Evolutionary conservation across 768 basidiomycete species (phyloP).

Genomic region (Grammothele lineata): DNA sequence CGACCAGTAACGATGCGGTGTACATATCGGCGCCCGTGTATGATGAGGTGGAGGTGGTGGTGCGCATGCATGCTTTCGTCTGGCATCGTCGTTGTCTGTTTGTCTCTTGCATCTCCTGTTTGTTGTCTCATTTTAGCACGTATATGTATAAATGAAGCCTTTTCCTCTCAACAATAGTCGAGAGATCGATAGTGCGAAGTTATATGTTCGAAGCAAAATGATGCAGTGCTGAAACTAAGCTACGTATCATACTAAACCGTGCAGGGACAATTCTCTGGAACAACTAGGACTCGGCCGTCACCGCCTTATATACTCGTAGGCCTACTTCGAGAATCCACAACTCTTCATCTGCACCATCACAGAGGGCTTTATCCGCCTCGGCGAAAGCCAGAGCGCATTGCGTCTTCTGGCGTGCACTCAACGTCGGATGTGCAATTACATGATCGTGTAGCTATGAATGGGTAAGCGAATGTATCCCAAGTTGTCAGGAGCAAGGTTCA

Average conservation of each 20-base stretch:
- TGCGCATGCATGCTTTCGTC: constrained; percentile 12
- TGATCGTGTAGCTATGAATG: constrained; percentile 79
- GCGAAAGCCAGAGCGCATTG: constrained; percentile 80
- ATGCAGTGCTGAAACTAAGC: no score
- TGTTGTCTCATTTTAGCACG: constrained; percentile 12
- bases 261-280: background rate
- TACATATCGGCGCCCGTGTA: constrained; percentile 10
- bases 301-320: constrained; percentile 67
- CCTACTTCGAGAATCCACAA: constrained; percentile 90
- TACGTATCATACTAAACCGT: background rate
- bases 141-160: constrained; percentile 13
- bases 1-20: constrained; percentile 1
- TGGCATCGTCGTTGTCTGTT: constrained; percentile 12
- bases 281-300: constrained; percentile 25
- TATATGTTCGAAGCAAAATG: background rate
- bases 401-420: constrained; percentile 79
- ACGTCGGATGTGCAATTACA: constrained; percentile 74
- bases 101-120: constrained; percentile 6
- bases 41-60: constrained; percentile 4
- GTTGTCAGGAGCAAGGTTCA: constrained; percentile 12
- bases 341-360: constrained; percentile 97
- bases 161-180: no score
- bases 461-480: constrained; percentile 19
- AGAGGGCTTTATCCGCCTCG: constrained; percentile 93
- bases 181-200: no score